A percentile compares a stretch with the other conserved stretches of the same genome.
These are phyloP conservation scores for Stipa capillata DNA, from an alignment of 176 grass and related monocot species.

Conservation along the genomic window DNA sequence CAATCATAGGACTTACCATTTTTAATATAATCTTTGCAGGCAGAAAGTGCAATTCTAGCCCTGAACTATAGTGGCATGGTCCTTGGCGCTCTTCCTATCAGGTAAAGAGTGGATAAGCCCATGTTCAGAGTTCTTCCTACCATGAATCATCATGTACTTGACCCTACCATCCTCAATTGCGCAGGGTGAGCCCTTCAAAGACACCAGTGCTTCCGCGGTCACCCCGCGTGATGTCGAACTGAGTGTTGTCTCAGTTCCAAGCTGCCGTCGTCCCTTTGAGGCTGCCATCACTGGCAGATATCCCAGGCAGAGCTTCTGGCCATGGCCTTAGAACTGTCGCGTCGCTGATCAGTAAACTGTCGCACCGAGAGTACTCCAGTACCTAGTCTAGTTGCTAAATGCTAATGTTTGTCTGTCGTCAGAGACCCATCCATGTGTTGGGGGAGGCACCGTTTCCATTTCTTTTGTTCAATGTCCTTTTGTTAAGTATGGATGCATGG, in stretches of 20 bases:
- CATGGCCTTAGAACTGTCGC: constrained; percentile 3
- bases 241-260: neutral
- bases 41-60: constrained; percentile 83
- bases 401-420: constrained; percentile 17
- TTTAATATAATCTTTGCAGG: constrained; percentile 29
- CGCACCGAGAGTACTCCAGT: neutral
- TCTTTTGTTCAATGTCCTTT: neutral
- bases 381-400: constrained; percentile 15
- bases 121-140: neutral
- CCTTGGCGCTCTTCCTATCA: constrained; percentile 70
- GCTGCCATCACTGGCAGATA: neutral
- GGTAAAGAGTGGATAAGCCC: constrained; percentile 25
- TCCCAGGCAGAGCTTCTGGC: neutral
- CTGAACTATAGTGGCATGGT: constrained; percentile 71
- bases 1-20: neutral
- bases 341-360: constrained; percentile 13
- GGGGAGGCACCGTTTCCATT: neutral
- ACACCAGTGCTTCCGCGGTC: constrained; percentile 74
- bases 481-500: constrained; percentile 29
- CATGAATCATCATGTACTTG: neutral
- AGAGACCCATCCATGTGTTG: constrained; percentile 16
- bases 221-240: constrained; percentile 48
- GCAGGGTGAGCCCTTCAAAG: constrained; percentile 95
- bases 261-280: neutral
- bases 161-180: neutral